Conservation (phyloP, 495 filamentous ascomycete species). For the Penicillium dipodomyicola region DNA sequence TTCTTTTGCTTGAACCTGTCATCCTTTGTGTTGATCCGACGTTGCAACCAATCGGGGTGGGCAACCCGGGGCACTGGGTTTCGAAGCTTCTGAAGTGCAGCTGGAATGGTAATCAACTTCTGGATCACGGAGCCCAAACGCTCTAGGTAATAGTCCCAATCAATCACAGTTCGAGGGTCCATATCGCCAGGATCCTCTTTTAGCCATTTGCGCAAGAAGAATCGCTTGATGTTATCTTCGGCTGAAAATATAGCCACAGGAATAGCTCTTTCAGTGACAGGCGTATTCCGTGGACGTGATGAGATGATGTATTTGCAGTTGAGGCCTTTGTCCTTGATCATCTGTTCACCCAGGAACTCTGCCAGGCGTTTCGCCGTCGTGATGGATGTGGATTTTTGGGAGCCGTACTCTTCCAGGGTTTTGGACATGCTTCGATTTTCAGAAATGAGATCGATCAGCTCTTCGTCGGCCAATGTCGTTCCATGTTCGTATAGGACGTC, state of each 20-base stretch:
- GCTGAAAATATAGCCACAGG: constrained; percentile 97
- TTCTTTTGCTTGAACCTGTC: constrained; percentile 98
- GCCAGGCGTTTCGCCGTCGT: constrained; percentile 95
- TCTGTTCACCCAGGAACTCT: constrained; percentile 95
- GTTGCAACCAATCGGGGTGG: constrained; percentile 95
- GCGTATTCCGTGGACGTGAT: constrained; percentile 76
- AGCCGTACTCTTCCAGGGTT: constrained; percentile 91
- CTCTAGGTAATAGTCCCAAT: constrained; percentile 96
- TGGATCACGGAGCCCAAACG: constrained; percentile 94
- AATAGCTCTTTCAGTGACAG: constrained; percentile 91
- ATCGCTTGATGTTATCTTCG: constrained; percentile 78
- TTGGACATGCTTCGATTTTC: constrained; percentile 98
- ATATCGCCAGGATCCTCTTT: constrained; percentile 91
- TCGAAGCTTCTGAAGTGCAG: constrained; percentile 87
- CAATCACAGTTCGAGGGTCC: constrained; percentile 83
- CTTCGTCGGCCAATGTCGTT: constrained; percentile 85
- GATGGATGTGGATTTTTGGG: constrained; percentile 95
- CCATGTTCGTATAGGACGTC: constrained; percentile 89
- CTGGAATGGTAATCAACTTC: constrained; percentile 97
- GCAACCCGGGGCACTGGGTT: constrained; percentile 92
- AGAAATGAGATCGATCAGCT: constrained; percentile 96
- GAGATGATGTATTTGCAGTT: constrained; percentile 99
- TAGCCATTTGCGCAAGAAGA: constrained; percentile 92
- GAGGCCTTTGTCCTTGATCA: constrained; percentile 97
- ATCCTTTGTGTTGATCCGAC: constrained; percentile 89